These are phyloP conservation scores for Sugiyamaella marilandica DNA, from an alignment of 805 yeast species.

Conservation along the genomic window DNA sequence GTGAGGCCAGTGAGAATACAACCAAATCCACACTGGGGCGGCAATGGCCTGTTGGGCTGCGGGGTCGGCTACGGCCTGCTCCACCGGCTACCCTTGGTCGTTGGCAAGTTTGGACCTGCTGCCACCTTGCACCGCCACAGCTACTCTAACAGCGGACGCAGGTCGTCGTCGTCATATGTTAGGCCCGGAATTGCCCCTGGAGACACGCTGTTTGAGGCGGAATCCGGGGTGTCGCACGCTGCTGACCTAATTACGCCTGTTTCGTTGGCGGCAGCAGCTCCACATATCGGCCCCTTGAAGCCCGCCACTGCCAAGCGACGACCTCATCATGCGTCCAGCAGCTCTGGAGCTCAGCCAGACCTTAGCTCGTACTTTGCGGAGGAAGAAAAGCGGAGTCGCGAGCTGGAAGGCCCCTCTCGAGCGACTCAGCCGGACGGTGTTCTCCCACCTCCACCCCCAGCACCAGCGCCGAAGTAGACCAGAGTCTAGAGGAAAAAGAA, in stretches of 20 bases:
- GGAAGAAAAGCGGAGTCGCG: slow-evolving; percentile 23
- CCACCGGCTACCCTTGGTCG: slow-evolving; percentile 75
- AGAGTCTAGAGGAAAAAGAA: too few relatives aligned
- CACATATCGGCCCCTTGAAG: slow-evolving; percentile 1
- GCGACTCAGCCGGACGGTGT: neutral
- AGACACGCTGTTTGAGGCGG: slow-evolving; percentile 38
- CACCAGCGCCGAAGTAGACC: slow-evolving; percentile 12
- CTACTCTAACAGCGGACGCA: neutral
- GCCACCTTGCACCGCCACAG: neutral
- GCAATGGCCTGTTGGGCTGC: slow-evolving; percentile 81
- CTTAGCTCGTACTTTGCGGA: slow-evolving; percentile 27
- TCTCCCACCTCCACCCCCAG: slow-evolving; percentile 27
- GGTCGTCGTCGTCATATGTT: slow-evolving; percentile 2
- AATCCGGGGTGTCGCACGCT: slow-evolving; percentile 4
- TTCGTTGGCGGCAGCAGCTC: slow-evolving; percentile 15
- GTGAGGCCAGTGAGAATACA: slow-evolving; percentile 83
- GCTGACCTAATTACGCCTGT: slow-evolving; percentile 20
- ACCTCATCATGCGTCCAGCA: slow-evolving; percentile 7
- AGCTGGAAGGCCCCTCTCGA: slow-evolving; percentile 19
- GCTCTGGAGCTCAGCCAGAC: slow-evolving; percentile 13
- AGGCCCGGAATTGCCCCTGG: slow-evolving; percentile 31
- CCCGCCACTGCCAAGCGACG: slow-evolving; percentile 8
- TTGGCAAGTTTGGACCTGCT: slow-evolving; percentile 15
- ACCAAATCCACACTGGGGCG: slow-evolving; percentile 74
- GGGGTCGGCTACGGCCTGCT: slow-evolving; percentile 91